Evolutionary conservation across 306 rosid species (phyloP).

Genomic region (Boehmeria nivea): DNA sequence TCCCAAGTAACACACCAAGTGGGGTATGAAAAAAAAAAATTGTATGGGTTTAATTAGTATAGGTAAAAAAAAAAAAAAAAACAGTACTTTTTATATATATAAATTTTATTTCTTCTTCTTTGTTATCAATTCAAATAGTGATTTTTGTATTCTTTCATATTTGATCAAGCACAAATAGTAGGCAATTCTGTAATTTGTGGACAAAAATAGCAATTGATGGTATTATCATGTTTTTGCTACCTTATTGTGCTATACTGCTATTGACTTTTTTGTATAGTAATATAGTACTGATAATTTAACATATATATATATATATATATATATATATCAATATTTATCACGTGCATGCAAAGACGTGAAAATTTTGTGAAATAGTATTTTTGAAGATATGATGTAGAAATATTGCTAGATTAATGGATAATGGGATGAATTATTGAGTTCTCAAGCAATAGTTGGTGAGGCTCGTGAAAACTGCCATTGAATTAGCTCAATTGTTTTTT

Average conservation of each 20-base stretch:
- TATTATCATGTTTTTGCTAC: too few relatives aligned
- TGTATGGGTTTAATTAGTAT: conserved; percentile 8
- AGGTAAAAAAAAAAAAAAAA: neutral
- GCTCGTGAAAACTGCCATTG: neutral
- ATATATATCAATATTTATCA: neutral
- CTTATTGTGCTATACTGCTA: too few relatives aligned
- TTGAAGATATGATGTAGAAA: neutral
- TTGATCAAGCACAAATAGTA: neutral
- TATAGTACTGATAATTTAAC: neutral
- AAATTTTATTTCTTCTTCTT: conserved; percentile 8
- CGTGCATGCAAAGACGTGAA: neutral
- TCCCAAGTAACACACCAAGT: conserved; percentile 37
- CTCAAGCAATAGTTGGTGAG: neutral
- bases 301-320: neutral
- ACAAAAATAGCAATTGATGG: too few relatives aligned
- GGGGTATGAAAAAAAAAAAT: conserved; percentile 2
- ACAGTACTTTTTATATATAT: neutral
- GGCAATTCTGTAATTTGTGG: too few relatives aligned
- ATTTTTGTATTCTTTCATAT: too few relatives aligned
- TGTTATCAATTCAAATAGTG: too few relatives aligned
- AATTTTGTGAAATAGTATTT: neutral
- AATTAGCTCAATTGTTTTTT: conserved; percentile 1
- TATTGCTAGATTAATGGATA: neutral
- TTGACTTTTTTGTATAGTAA: too few relatives aligned
- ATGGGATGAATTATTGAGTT: neutral